Conservation (phyloP, 352 stramenopile genomes). For the Peronospora destructor region DNA sequence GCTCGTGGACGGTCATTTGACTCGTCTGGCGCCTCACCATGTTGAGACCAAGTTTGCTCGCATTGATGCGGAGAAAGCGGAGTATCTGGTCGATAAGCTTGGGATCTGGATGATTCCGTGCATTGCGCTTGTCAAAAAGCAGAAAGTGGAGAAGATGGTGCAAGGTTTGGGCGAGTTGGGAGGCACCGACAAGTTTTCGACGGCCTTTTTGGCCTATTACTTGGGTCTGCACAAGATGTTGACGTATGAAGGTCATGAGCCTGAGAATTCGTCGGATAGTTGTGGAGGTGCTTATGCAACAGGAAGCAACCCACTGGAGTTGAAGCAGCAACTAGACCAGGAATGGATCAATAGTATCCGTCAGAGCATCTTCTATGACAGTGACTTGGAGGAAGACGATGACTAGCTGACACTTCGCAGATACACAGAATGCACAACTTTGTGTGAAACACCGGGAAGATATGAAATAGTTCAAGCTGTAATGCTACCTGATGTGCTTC, state of each 20-base stretch:
- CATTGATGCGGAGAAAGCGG: slow-evolving; percentile 94
- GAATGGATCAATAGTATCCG: slow-evolving; percentile 67
- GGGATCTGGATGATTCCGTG: slow-evolving; percentile 95
- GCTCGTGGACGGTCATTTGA: slow-evolving; percentile 90
- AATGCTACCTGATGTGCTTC: slow-evolving; percentile 9
- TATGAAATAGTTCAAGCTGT: slow-evolving; percentile 22
- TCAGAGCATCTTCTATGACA: slow-evolving; percentile 83
- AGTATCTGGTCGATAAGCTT: slow-evolving; percentile 94
- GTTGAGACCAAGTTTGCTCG: slow-evolving; percentile 93
- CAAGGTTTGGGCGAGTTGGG: slow-evolving; percentile 93
- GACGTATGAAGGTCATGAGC: slow-evolving; percentile 91
- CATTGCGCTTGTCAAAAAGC: slow-evolving; percentile 91
- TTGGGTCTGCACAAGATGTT: slow-evolving; percentile 90
- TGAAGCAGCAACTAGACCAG: slow-evolving; percentile 35
- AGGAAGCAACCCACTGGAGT: slow-evolving; percentile 27
- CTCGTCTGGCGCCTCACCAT: slow-evolving; percentile 86
- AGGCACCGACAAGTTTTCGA: slow-evolving; percentile 90
- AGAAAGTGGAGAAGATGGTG: slow-evolving; percentile 94
- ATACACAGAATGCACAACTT: background rate
- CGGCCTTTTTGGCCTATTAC: slow-evolving; percentile 88
- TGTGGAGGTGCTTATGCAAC: slow-evolving; percentile 50
- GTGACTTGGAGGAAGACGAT: slow-evolving; percentile 74
- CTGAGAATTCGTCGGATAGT: slow-evolving; percentile 53
- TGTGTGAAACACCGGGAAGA: slow-evolving; percentile 2
- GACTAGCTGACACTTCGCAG: slow-evolving; percentile 20